Evolutionary conservation across 306 rosid species (phyloP), one percentile per base, ranked within the genome.

Genomic region (Myrica gale): DNA sequence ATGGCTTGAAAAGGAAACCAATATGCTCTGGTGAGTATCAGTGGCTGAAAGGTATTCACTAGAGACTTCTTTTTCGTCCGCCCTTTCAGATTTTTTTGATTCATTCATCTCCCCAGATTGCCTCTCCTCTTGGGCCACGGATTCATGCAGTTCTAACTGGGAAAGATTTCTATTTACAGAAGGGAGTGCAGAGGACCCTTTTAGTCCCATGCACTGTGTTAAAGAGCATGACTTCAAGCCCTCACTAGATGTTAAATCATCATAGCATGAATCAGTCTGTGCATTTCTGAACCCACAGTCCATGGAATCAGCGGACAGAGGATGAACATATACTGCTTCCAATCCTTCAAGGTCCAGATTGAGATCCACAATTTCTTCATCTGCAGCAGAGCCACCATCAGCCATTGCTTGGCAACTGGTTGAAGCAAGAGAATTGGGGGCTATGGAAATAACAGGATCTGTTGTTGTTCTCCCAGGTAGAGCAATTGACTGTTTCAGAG

Each of bases 1-100:
- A 66, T 83, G 91, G 83, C 97, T 96, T 69, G 99, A 96, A 87
- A 87, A 92, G 68, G 92, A 88, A 63, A 96, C 99, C 91, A 96
- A 82, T 84, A 96, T 92, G 89, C 96, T 92, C 79, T 90, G 98
- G 83, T 87, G 93, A 85, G 90, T 80, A 69, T 96, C 99, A 43
- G 98, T 53, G 69, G 97, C 82, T 53, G 97, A 90, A 76, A 96
- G 88, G 85, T 89, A 92, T 74, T 96, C 97, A 71, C 89, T 89
- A 43, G 97, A 87, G 68, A 80, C 80, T 71, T 88, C 98, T 46
- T 84, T 88, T 68, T 86, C 97, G 37, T 85, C 89, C 61, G 72
- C 74, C 76, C 83, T 70, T 73, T 86, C 94, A 32, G 80, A 76
- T 69, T 78, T 90, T 42, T 20, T 58, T 58, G 67, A 62, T 20